phyloP scores from a whole-genome alignment of 495 filamentous ascomycete species.

The Aspergillus saccharolyticus region DNA sequence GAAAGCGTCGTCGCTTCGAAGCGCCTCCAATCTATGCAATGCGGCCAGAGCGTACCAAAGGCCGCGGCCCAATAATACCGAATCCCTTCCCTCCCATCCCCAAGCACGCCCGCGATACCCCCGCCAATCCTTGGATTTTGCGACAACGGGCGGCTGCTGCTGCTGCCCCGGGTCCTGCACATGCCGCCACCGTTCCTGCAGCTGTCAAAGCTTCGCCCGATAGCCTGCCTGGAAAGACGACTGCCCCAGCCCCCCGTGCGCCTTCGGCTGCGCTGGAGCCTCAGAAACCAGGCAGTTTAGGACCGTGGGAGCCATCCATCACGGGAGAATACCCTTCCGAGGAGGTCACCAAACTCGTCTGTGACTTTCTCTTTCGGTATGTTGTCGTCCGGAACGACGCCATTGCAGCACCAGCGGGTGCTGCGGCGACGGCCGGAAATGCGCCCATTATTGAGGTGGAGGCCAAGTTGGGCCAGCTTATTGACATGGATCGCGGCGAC shows the following conservation, averaged over 20 bases:
- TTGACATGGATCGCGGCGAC: slow-evolving; percentile 64
- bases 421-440: slow-evolving; percentile 48
- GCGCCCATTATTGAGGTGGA: slow-evolving; percentile 83
- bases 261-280: slow-evolving; percentile 9
- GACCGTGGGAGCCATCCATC: slow-evolving; percentile 72
- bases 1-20: slow-evolving; percentile 37
- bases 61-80: slow-evolving; percentile 34
- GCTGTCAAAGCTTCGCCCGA: slow-evolving; percentile 13
- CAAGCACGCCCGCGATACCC: slow-evolving; percentile 26
- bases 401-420: slow-evolving; percentile 38
- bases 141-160: slow-evolving; percentile 27
- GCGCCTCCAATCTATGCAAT: slow-evolving; percentile 47
- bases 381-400: slow-evolving; percentile 58
- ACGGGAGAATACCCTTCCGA: slow-evolving; percentile 60
- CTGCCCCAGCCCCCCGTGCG: slow-evolving; percentile 5
- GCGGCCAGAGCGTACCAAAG: slow-evolving; percentile 32
- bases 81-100: slow-evolving; percentile 33
- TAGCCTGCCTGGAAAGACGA: slow-evolving; percentile 7
- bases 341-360: slow-evolving; percentile 59
- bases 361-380: slow-evolving; percentile 68
- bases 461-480: slow-evolving; percentile 78
- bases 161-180: slow-evolving; percentile 6
- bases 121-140: slow-evolving; percentile 23
- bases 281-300: slow-evolving; percentile 29
- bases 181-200: slow-evolving; percentile 13